A percentile compares a stretch with the other conserved stretches of the same genome.
Conservation (phyloP, 2,329 filamentous ascomycete genomes). For the Ophiostoma novo-ulmi region DNA sequence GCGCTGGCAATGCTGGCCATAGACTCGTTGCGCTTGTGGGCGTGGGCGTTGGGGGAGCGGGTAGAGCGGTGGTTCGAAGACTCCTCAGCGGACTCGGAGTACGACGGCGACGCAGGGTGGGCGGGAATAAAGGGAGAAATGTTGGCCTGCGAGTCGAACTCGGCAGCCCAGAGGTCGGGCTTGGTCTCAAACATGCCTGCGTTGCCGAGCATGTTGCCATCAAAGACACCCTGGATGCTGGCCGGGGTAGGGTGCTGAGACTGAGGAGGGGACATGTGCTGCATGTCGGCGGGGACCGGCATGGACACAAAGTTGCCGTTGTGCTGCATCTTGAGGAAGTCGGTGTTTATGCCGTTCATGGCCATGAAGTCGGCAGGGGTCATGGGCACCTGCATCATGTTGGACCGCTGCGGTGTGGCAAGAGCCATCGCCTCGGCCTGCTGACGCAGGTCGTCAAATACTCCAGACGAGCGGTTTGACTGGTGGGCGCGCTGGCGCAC, state of each 20-base stretch:
- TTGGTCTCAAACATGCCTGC: constrained; percentile 41
- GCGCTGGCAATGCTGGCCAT: constrained; percentile 50
- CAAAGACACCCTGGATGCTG: constrained; percentile 41
- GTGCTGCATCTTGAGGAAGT: constrained; percentile 36
- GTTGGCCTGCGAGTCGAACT: constrained; percentile 28
- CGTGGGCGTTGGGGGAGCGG: constrained; percentile 33
- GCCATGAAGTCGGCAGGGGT: constrained; percentile 54
- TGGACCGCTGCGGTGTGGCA: constrained; percentile 53
- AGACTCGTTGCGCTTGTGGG: constrained; percentile 56
- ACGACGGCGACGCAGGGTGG: constrained; percentile 18
- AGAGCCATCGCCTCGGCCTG: constrained; percentile 47
- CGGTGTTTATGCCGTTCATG: constrained; percentile 34
- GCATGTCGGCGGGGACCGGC: constrained; percentile 35
- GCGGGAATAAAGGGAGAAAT: constrained; percentile 24
- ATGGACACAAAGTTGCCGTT: constrained; percentile 33
- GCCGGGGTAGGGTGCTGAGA: constrained; percentile 52
- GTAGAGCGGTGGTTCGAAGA: constrained; percentile 19
- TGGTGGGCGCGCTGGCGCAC: constrained; percentile 34
- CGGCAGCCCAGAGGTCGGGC: constrained; percentile 37
- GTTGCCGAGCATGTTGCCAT: constrained; percentile 31
- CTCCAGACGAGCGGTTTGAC: constrained; percentile 43
- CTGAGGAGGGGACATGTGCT: constrained; percentile 42
- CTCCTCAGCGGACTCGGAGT: constrained; percentile 25
- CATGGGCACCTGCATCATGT: constrained; percentile 47
- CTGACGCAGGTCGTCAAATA: constrained; percentile 56